These are phyloP conservation scores for Globisporangium orthogonon DNA, from an alignment of 352 stramenopile species.

Conservation along the genomic window DNA sequence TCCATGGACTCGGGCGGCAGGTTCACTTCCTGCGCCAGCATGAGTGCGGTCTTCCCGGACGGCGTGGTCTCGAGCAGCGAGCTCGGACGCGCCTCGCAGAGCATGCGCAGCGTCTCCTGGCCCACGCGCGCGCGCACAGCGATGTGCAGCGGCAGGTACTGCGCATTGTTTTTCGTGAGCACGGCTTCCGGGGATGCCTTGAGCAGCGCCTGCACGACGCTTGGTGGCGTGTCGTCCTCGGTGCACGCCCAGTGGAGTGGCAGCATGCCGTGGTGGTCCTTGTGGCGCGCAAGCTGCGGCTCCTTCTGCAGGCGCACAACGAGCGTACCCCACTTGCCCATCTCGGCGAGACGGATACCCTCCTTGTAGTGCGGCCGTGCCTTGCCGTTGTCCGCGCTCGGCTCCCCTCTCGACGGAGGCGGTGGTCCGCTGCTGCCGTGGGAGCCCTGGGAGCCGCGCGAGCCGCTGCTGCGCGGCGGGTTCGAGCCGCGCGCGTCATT, in stretches of 20 bases:
- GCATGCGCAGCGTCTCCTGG: slow-evolving; percentile 40
- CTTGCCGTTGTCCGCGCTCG: slow-evolving; percentile 15
- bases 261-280: slow-evolving; percentile 82
- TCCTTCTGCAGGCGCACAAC: slow-evolving; percentile 48
- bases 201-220: slow-evolving; percentile 53
- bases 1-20: slow-evolving; percentile 38
- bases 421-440: slow-evolving; percentile 4
- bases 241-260: slow-evolving; percentile 82
- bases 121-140: slow-evolving; percentile 54
- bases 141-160: slow-evolving; percentile 82
- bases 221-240: slow-evolving; percentile 63
- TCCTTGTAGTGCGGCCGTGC: slow-evolving; percentile 70
- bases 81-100: slow-evolving; percentile 62
- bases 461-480: neutral
- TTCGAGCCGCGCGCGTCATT: slow-evolving; percentile 1
- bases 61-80: slow-evolving; percentile 67
- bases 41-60: slow-evolving; percentile 59
- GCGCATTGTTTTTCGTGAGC: slow-evolving; percentile 76
- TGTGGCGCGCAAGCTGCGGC: slow-evolving; percentile 63
- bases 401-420: too few species aligned
- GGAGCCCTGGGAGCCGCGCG: neutral
- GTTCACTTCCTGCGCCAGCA: slow-evolving; percentile 53
- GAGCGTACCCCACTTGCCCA: slow-evolving; percentile 71
- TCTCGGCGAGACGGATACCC: slow-evolving; percentile 73
- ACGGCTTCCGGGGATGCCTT: slow-evolving; percentile 68